Conservation (phyloP, 306 rosid genomes). For the Prunus salicina region DNA sequence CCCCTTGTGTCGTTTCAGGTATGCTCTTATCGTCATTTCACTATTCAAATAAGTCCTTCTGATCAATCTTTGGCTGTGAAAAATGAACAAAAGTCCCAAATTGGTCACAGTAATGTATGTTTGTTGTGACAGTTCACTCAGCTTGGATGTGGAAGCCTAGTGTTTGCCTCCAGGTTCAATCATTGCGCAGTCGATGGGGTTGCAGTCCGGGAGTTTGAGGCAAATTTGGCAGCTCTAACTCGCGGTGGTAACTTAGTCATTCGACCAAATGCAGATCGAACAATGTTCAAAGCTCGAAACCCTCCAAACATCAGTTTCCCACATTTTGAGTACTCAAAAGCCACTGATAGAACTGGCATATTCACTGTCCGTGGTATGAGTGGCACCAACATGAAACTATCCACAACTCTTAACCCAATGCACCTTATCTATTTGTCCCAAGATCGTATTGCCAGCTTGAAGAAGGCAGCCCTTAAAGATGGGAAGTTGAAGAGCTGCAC, state of each 20-base stretch:
- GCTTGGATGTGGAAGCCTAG: conserved; percentile 57
- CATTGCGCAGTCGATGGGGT: conserved; percentile 54
- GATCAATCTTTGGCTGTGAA: not conserved
- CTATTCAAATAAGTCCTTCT: not conserved
- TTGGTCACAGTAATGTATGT: not conserved
- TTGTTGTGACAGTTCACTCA: conserved; percentile 41
- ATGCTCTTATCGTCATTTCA: not conserved
- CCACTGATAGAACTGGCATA: not conserved
- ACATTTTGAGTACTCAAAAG: conserved; percentile 48
- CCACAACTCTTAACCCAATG: not conserved
- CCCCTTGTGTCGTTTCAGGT: conserved; percentile 49
- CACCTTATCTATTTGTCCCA: conserved; percentile 32
- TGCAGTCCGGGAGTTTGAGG: conserved; percentile 40
- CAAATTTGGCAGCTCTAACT: conserved; percentile 47
- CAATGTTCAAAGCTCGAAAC: conserved; percentile 39
- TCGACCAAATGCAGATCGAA: conserved; percentile 40
- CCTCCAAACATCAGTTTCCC: conserved; percentile 47
- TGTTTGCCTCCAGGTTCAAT: conserved; percentile 47
- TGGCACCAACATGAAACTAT: not conserved
- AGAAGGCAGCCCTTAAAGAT: conserved; percentile 25
- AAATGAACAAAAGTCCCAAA: too few species aligned
- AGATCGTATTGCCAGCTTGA: conserved; percentile 26
- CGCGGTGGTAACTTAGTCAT: conserved; percentile 24
- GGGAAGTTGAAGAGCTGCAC: conserved; percentile 21
- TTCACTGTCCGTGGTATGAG: conserved; percentile 30